These are phyloP conservation scores for Sclerotinia glacialis DNA, from an alignment of 2,329 filamentous ascomycete species.

Conservation along the genomic window DNA sequence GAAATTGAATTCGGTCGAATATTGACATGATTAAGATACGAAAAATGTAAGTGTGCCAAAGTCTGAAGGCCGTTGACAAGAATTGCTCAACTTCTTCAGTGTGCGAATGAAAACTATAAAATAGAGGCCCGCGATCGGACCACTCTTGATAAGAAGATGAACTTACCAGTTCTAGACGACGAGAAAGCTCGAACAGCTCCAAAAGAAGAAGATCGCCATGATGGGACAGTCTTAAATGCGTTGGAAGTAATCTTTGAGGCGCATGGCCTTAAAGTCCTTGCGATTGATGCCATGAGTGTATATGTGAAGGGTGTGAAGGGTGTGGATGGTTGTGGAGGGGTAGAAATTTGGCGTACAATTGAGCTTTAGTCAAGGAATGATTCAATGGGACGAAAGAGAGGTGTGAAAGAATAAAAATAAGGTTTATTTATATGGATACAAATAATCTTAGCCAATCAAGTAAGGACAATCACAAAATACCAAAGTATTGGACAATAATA, in stretches of 20 bases:
- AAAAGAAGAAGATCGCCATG: constrained; percentile 38
- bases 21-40: not conserved
- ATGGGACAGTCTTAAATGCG: constrained; percentile 27
- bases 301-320: not conserved
- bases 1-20: not conserved
- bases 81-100: not conserved
- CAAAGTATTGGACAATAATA: too few species aligned
- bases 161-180: constrained; percentile 44
- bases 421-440: not conserved
- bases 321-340: too few species aligned
- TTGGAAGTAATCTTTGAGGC: constrained; percentile 32
- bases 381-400: not conserved
- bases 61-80: not conserved
- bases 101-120: not conserved
- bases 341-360: not conserved
- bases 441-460: not conserved
- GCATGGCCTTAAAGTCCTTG: constrained; percentile 46
- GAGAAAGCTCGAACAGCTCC: constrained; percentile 47
- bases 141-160: constrained; percentile 8
- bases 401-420: constrained; percentile 7
- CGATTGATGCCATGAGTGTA: constrained; percentile 58
- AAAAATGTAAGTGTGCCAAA: not conserved
- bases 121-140: constrained; percentile 7
- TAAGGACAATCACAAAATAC: not conserved
- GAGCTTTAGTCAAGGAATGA: not conserved